These are phyloP conservation scores for Cladochytrium replicatum DNA, from an alignment of 192 early-diverging fungal species.

Conservation along the genomic window DNA sequence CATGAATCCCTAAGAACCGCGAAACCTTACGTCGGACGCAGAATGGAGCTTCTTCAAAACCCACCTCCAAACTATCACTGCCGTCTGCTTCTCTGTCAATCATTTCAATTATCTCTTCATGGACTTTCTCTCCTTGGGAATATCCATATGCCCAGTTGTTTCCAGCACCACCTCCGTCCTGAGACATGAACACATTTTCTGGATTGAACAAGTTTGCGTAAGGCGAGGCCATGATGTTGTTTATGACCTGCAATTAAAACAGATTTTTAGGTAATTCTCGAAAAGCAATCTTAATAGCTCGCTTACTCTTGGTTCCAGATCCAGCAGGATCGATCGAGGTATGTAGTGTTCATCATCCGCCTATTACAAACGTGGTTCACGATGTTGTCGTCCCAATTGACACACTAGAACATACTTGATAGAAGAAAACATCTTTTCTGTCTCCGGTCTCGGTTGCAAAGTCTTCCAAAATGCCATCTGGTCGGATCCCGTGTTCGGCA, in stretches of 20 bases:
- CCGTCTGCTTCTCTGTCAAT: constrained; percentile 93
- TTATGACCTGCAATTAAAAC: constrained; percentile 60
- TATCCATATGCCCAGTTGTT: constrained; percentile 96
- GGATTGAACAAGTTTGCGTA: constrained; percentile 95
- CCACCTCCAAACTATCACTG: constrained; percentile 86
- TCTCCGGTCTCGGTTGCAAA: constrained; percentile 82
- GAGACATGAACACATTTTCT: constrained; percentile 87
- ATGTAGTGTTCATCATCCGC: constrained; percentile 99
- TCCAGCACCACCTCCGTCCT: constrained; percentile 93
- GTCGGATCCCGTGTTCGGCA: constrained; percentile 88
- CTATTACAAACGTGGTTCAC: no score
- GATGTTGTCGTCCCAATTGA: no score
- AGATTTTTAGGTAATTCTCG: no score
- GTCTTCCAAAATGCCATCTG: constrained; percentile 87
- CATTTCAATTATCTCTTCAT: constrained; percentile 93
- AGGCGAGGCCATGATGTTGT: constrained; percentile 73
- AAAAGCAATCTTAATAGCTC: no score
- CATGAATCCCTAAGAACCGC: constrained; percentile 93
- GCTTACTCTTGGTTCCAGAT: constrained; percentile 83
- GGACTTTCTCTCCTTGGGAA: constrained; percentile 69
- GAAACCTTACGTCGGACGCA: no score
- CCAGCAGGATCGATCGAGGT: constrained; percentile 82
- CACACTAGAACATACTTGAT: constrained; percentile 53
- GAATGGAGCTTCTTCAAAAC: no score
- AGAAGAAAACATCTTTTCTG: constrained; percentile 97